Percentiles rank a stretch among this genome's conserved stretches.
phyloP scores from a whole-genome alignment of 192 early-diverging fungal species.

The Linnemannia exigua region DNA sequence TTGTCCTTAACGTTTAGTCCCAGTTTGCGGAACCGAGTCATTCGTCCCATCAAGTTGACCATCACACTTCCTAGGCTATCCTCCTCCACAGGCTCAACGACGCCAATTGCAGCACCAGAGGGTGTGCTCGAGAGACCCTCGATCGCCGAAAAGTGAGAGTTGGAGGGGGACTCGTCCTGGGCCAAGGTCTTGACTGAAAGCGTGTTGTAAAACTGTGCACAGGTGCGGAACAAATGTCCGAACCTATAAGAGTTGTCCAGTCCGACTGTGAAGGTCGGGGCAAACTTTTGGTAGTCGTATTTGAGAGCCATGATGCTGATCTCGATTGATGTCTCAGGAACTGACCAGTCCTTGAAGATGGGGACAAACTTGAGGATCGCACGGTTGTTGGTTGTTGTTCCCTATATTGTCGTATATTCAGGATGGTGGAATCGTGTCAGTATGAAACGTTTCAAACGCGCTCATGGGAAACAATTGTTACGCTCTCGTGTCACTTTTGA shows the following conservation, averaged over 20 bases:
- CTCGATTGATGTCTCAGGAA: slow-evolving; percentile 67
- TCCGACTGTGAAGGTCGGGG: slow-evolving; percentile 77
- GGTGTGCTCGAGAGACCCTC: slow-evolving; percentile 37
- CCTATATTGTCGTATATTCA: no score
- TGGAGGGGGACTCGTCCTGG: slow-evolving; percentile 64
- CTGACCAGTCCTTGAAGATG: slow-evolving; percentile 73
- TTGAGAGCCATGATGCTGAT: slow-evolving; percentile 77
- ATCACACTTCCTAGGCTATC: slow-evolving; percentile 73
- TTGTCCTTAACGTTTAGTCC: slow-evolving; percentile 78
- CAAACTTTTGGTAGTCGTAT: slow-evolving; percentile 75
- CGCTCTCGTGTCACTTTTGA: not conserved
- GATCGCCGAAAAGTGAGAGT: slow-evolving; percentile 40
- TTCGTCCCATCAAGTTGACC: slow-evolving; percentile 65
- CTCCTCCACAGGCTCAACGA: slow-evolving; percentile 52
- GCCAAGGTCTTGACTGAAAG: slow-evolving; percentile 64
- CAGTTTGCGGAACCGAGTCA: slow-evolving; percentile 78
- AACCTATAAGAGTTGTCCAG: slow-evolving; percentile 37
- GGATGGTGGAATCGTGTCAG: not conserved
- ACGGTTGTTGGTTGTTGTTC: slow-evolving; percentile 89
- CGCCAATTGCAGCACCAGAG: slow-evolving; percentile 26
- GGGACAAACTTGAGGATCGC: slow-evolving; percentile 85
- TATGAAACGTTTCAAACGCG: not conserved
- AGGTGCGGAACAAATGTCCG: slow-evolving; percentile 41
- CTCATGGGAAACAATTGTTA: not conserved
- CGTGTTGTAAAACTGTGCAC: slow-evolving; percentile 62